Evolutionary conservation across 1,284 basidiomycete genomes (phyloP).

Genomic region (Ceratobasidium sp.): DNA sequence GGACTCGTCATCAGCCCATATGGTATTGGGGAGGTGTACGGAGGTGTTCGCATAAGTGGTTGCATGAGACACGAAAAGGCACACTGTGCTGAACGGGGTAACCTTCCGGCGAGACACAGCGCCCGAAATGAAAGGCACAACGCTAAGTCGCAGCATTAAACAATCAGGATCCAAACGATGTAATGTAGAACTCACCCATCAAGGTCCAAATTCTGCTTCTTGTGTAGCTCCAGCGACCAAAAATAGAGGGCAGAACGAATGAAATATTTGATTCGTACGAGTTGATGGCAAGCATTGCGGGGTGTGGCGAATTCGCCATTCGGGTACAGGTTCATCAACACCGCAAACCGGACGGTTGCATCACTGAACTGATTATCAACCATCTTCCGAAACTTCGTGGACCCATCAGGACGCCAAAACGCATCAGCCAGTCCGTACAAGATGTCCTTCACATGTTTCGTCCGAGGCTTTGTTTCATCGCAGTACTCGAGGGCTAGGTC

Average conservation of each 20-base stretch:
- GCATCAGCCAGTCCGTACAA: background rate
- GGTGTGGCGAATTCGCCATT: conserved; percentile 12
- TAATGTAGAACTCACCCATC: background rate
- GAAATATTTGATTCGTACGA: conserved; percentile 16
- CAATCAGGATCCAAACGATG: background rate
- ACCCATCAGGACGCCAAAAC: background rate
- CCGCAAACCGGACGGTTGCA: conserved; percentile 10
- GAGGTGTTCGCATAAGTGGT: background rate
- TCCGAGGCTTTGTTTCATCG: too few species aligned
- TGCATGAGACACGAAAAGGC: background rate
- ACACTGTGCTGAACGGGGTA: background rate
- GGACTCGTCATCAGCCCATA: background rate
- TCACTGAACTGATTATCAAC: background rate
- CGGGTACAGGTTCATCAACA: background rate
- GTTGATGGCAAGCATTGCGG: background rate
- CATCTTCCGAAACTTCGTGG: background rate
- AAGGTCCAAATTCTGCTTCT: background rate
- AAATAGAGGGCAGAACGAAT: conserved; percentile 10
- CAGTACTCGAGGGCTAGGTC: too few species aligned
- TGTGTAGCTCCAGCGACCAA: background rate
- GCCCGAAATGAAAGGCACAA: background rate
- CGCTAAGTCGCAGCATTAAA: too few species aligned
- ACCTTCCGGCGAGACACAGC: background rate
- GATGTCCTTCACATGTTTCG: too few species aligned
- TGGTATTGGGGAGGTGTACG: background rate